Base-by-base conservation (phyloP, 2,329 filamentous ascomycete species). In the Coniochaeta pulveracea region DNA sequence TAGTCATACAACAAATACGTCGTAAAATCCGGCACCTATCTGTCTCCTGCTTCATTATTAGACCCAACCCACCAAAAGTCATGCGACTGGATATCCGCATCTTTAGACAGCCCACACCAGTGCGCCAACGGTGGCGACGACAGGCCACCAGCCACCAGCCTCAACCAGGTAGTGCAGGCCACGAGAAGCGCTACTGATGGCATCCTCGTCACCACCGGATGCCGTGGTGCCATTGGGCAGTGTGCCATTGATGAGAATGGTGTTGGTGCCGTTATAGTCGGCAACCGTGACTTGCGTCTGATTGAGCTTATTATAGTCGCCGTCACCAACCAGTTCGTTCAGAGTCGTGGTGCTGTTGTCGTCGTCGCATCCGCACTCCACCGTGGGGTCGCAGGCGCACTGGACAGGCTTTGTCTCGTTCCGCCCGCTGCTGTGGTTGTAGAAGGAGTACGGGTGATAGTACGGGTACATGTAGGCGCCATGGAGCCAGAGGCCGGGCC, bases 181-280 rank as follows among this genome's bases (percentile, higher is more conserved):
- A 3, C 40, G 42, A 14, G 43, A 57, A n/a, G 55, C 57, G 14
- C 42, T 52, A 24, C 38, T 42, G 27, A 19, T 12, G n/a, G 47
- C 47, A 6, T 63, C 51, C 30, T 56, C 51, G 2, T 63, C 61
- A 17, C 61, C 66, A 10, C 61, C 63, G 4, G 60, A 39, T 1
- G 66, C 63, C 0, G 72, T 77, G 1, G 77, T 81, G 31, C 72
- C 74, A 43, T 81, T 80, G 19, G 76, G 71, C 4, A 89, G 58
- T 0, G 79, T 82, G n/a, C 84, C 84, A 50, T 86, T 85, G 50
- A 89, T 58, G 19, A 83, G 61, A 23, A 91, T 67, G 2, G 72
- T 78, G 40, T 57, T 57, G 2, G 67, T 79, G 32, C 74, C 74
- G 36, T 83, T 77, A 39, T 80, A 66, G 34, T 64, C 56, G 3